These are phyloP conservation scores for Crithidia expoeki DNA, from an alignment of 208 protist genomes.

Conservation along the genomic window DNA sequence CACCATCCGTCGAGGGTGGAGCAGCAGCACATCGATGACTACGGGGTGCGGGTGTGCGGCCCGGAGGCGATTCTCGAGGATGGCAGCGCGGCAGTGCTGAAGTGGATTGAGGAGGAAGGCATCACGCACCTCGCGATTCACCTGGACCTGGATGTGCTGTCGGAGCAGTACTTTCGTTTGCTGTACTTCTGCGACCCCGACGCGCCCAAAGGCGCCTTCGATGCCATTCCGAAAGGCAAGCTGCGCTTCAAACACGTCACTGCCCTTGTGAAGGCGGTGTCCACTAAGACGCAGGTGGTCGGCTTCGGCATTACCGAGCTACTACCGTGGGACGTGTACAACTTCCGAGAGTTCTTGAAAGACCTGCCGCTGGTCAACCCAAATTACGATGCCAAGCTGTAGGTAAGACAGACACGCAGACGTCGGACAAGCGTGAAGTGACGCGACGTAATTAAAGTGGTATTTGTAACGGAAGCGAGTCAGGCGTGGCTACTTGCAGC, in stretches of 20 bases:
- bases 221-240: conserved; percentile 28
- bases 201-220: conserved; percentile 10
- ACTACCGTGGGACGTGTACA: conserved; percentile 38
- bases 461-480: too few relatives aligned
- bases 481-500: too few relatives aligned
- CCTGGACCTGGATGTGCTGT: conserved; percentile 44
- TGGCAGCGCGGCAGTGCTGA: conserved; percentile 22
- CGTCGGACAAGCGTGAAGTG: too few relatives aligned
- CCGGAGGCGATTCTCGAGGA: conserved; percentile 7
- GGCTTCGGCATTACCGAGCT: conserved; percentile 43
- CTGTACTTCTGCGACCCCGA: conserved; percentile 32
- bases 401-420: too few relatives aligned
- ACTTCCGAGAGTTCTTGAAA: conserved; percentile 24
- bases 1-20: conserved; percentile 20
- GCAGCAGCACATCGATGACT: conserved; percentile 26
- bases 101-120: conserved; percentile 34
- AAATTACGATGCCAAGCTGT: conserved; percentile 19
- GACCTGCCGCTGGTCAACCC: conserved; percentile 28
- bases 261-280: conserved; percentile 23
- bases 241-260: conserved; percentile 26
- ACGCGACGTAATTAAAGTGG: too few relatives aligned
- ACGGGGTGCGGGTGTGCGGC: conserved; percentile 25
- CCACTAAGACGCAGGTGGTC: conserved; percentile 26
- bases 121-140: conserved; percentile 44
- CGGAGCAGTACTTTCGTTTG: conserved; percentile 22